phyloP scores from a whole-genome alignment of 345 rosid species.

The Cardamine resedifolia region DNA sequence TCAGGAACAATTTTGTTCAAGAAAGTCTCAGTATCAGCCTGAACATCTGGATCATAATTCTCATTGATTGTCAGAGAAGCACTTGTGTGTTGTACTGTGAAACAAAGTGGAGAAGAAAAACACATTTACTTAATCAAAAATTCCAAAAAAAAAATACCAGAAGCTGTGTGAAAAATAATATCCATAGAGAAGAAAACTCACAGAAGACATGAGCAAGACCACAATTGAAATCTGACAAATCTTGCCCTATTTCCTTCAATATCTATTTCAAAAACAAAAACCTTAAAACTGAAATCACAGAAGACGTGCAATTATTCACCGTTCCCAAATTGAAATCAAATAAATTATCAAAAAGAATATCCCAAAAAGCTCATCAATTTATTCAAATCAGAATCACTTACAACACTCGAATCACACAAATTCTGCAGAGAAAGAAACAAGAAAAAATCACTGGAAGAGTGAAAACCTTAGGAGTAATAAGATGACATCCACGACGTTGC shows the following conservation, averaged over 20 bases:
- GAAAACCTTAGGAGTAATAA: slow-evolving; percentile 77
- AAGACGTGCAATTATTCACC: neutral
- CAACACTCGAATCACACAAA: neutral
- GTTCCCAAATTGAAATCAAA: no score
- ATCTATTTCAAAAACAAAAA: slow-evolving; percentile 48
- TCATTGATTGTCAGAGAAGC: slow-evolving; percentile 96
- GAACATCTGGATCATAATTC: slow-evolving; percentile 93
- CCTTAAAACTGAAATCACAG: neutral
- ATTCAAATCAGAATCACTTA: neutral
- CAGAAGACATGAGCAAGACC: slow-evolving; percentile 92
- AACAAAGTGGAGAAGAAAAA: neutral
- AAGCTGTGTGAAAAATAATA: neutral
- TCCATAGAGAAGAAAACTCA: no score
- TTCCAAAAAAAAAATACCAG: neutral
- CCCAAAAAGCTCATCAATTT: neutral
- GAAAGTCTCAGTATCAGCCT: slow-evolving; percentile 91
- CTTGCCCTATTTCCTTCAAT: slow-evolving; percentile 61
- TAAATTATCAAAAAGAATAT: no score
- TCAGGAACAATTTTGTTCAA: slow-evolving; percentile 91
- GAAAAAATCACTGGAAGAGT: neutral
- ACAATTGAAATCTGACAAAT: slow-evolving; percentile 71
- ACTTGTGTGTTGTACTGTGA: slow-evolving; percentile 84
- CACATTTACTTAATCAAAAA: neutral
- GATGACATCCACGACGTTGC: slow-evolving; percentile 86
- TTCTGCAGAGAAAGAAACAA: neutral